A percentile compares a stretch with the other conserved stretches of the same genome.
Conservation (phyloP, 768 basidiomycete genomes). For the Auriscalpium vulgare region DNA sequence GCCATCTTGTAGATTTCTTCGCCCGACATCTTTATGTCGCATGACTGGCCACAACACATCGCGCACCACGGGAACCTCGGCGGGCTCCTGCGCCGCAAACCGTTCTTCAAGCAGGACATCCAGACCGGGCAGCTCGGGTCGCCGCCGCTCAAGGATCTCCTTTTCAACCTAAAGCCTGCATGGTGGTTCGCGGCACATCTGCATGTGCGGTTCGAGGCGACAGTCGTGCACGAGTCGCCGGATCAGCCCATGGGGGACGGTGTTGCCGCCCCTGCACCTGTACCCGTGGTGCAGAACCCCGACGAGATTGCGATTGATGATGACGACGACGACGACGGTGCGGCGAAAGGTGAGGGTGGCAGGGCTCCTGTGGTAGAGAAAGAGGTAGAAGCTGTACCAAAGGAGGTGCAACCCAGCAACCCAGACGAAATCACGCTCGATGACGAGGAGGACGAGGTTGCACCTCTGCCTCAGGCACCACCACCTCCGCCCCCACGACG, state of each 20-base stretch:
- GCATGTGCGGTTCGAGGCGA: slow-evolving; percentile 80
- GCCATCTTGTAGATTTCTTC: slow-evolving; percentile 38
- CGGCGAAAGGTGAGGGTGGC: neutral
- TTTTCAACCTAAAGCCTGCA: slow-evolving; percentile 61
- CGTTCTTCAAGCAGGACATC: slow-evolving; percentile 70
- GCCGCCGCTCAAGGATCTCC: slow-evolving; percentile 73
- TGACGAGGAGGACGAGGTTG: slow-evolving; percentile 38
- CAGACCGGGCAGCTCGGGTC: slow-evolving; percentile 67
- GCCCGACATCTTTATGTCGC: slow-evolving; percentile 79
- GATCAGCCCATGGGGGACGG: too few relatives aligned
- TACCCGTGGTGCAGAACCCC: slow-evolving; percentile 26
- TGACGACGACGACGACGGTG: slow-evolving; percentile 25
- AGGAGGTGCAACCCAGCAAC: slow-evolving; percentile 18
- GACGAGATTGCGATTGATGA: slow-evolving; percentile 44
- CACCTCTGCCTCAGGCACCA: slow-evolving; percentile 27
- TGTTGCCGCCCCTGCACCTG: too few relatives aligned
- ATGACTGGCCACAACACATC: slow-evolving; percentile 92
- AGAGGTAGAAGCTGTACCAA: slow-evolving; percentile 1
- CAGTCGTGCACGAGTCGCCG: slow-evolving; percentile 34
- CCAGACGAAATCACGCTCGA: slow-evolving; percentile 46
- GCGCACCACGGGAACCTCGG: slow-evolving; percentile 70
- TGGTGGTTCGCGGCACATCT: slow-evolving; percentile 96
- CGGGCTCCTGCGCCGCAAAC: slow-evolving; percentile 64
- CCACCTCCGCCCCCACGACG: slow-evolving; percentile 17
- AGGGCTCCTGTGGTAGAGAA: neutral